A percentile compares a stretch with the other conserved stretches of the same genome.
phyloP scores from a whole-genome alignment of 2,329 filamentous ascomycete genomes.

The Teratosphaeria destructans region DNA sequence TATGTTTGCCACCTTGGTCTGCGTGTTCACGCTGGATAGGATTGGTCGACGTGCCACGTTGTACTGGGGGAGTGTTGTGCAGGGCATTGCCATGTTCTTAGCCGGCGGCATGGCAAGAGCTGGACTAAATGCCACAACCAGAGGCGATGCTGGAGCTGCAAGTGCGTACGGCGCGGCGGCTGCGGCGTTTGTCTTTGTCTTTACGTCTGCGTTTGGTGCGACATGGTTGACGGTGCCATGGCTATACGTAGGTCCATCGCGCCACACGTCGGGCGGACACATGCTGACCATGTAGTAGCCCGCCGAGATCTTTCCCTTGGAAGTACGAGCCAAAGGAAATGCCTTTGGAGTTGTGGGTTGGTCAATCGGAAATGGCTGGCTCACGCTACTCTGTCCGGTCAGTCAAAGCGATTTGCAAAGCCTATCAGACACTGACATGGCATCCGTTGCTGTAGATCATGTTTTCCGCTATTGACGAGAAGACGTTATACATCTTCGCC shows the following conservation, averaged over 20 bases:
- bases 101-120: conserved; percentile 24
- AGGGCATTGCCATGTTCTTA: conserved; percentile 25
- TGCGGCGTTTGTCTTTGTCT: conserved; percentile 61
- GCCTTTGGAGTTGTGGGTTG: conserved; percentile 68
- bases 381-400: conserved; percentile 26
- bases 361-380: conserved; percentile 63
- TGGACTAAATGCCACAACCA: conserved; percentile 16
- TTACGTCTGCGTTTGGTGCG: conserved; percentile 54
- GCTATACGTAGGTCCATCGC: conserved; percentile 26
- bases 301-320: conserved; percentile 63
- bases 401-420: too few species aligned
- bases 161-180: conserved; percentile 38
- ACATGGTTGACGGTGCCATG: conserved; percentile 49
- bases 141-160: conserved; percentile 13
- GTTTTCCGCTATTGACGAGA: conserved; percentile 55
- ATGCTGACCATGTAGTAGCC: background rate
- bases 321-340: conserved; percentile 63
- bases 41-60: conserved; percentile 25
- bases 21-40: conserved; percentile 27
- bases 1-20: conserved; percentile 26
- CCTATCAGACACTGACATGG: too few species aligned
- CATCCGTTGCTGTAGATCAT: conserved; percentile 26
- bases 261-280: background rate
- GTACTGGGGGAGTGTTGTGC: conserved; percentile 26
- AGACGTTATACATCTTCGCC: conserved; percentile 65